A percentile compares a stretch with the other conserved stretches of the same genome.
These are phyloP conservation scores for Fusarium buharicum DNA, from an alignment of 2,329 filamentous ascomycete genomes.

Conservation along the genomic window DNA sequence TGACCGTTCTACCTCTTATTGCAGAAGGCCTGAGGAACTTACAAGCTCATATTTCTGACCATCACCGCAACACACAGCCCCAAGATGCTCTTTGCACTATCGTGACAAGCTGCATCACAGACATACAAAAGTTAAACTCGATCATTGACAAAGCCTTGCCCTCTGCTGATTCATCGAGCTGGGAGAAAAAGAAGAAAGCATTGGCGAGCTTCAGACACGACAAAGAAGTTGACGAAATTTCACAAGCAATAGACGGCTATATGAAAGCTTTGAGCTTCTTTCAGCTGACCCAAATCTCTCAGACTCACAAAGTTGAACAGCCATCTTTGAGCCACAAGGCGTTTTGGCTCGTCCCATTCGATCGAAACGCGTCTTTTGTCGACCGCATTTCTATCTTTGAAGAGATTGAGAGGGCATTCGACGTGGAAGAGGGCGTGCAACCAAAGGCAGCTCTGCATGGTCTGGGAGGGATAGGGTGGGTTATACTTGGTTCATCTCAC, in stretches of 20 bases:
- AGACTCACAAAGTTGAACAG: not conserved
- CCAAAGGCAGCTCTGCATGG: not conserved
- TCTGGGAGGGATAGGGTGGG: not conserved
- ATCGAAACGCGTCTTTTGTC: not conserved
- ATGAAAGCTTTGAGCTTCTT: not conserved
- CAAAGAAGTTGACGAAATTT: not conserved
- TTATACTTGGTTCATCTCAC: not conserved
- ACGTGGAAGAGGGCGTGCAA: not conserved
- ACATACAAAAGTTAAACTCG: not conserved
- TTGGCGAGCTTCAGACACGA: not conserved
- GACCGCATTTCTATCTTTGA: not conserved
- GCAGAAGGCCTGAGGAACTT: not conserved
- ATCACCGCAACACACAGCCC: no score
- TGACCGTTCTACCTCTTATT: not conserved
- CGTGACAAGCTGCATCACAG: not conserved
- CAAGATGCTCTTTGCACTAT: not conserved
- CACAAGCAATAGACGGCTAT: not conserved
- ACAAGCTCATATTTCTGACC: not conserved
- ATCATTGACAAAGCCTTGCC: not conserved
- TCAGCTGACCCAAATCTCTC: not conserved
- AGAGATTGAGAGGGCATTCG: not conserved
- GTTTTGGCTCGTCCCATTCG: not conserved
- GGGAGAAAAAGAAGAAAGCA: not conserved
- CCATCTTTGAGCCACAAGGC: not conserved
- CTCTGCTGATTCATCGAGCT: not conserved